Evolutionary conservation across 164 flowering plant species (phyloP).

Genomic region (Macadamia integrifolia): DNA sequence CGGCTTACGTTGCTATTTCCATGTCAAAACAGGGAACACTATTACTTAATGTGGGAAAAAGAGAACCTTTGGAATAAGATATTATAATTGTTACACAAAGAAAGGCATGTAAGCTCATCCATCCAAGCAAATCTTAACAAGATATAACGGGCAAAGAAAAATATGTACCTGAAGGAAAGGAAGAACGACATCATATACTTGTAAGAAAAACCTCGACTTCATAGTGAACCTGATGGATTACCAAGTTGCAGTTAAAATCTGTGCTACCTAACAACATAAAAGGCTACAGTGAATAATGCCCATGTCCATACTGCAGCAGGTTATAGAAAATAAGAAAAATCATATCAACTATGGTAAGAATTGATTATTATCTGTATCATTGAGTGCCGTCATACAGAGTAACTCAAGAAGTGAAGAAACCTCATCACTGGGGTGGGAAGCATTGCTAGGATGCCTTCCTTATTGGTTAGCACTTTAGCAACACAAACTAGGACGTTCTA

Average conservation of each 20-base stretch:
- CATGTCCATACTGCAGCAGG: background rate
- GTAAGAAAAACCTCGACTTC: conserved; percentile 43
- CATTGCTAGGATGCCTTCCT: too few species aligned
- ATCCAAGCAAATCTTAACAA: background rate
- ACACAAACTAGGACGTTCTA: too few species aligned
- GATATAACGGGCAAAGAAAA: background rate
- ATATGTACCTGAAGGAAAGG: conserved; percentile 70
- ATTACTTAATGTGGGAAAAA: background rate
- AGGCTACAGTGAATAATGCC: background rate
- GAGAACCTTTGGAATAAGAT: background rate
- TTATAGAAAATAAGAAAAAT: background rate
- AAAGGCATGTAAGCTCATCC: background rate
- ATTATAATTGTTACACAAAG: background rate
- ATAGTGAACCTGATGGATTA: conserved; percentile 41
- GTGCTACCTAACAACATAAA: background rate
- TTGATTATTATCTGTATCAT: background rate
- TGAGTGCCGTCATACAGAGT: too few species aligned
- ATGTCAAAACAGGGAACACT: too few species aligned
- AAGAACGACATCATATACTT: conserved; percentile 39
- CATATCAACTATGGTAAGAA: background rate
- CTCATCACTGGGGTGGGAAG: too few species aligned
- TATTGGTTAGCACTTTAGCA: too few species aligned
- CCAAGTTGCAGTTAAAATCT: background rate
- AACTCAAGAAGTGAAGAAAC: too few species aligned
- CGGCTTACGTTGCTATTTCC: too few species aligned